A percentile compares a stretch with the other conserved stretches of the same genome.
These are phyloP conservation scores for Leccinum ochraceum DNA, from an alignment of 768 basidiomycete species.

Conservation along the genomic window DNA sequence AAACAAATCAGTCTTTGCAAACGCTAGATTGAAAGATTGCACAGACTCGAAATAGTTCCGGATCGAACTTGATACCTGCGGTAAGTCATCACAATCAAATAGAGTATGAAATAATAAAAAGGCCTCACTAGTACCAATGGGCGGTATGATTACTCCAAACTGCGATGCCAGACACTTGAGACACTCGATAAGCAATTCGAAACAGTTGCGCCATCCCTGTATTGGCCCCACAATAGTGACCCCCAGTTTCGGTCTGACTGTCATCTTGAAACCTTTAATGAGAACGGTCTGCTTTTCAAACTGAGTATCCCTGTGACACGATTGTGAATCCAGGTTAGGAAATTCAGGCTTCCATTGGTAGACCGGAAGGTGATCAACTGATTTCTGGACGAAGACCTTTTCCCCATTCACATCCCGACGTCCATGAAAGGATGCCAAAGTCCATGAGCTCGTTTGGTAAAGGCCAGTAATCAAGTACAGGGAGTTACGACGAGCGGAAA, in stretches of 20 bases:
- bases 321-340: not conserved
- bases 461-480: constrained; percentile 12
- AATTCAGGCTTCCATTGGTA: not conserved
- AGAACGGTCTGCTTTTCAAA: constrained; percentile 14
- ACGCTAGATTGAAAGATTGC: too few relatives aligned
- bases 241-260: not conserved
- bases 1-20: too few relatives aligned
- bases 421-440: constrained; percentile 3
- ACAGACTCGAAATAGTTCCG: too few relatives aligned
- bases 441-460: constrained; percentile 2
- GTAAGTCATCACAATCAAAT: too few relatives aligned
- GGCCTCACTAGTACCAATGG: too few relatives aligned
- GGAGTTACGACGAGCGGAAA: not conserved
- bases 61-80: too few relatives aligned
- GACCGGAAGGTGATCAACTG: not conserved
- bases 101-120: too few relatives aligned
- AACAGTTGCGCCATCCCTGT: too few relatives aligned
- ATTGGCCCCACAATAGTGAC: not conserved
- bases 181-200: too few relatives aligned
- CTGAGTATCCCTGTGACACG: not conserved
- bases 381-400: not conserved
- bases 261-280: constrained; percentile 12
- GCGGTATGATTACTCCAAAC: too few relatives aligned
- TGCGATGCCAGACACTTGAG: too few relatives aligned
- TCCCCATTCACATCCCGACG: not conserved